phyloP scores from a whole-genome alignment of 2,329 filamentous ascomycete species.

The Penicillium brevicompactum region DNA sequence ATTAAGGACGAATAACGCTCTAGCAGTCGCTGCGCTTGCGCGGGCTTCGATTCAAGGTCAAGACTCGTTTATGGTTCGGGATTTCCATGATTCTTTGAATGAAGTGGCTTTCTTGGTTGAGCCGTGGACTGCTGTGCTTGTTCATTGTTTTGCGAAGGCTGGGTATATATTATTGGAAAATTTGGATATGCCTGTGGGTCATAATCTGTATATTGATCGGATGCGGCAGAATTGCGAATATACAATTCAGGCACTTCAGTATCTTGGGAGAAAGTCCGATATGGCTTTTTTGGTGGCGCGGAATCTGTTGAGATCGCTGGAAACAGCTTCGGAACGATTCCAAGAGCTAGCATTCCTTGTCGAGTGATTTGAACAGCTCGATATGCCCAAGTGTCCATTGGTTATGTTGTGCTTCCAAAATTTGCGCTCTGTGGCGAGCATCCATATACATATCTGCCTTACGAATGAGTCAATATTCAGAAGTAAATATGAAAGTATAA shows the following conservation, averaged over 20 bases:
- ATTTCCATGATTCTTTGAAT: constrained; percentile 57
- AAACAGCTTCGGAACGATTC: constrained; percentile 4
- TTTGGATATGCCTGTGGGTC: background rate
- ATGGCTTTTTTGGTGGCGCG: constrained; percentile 48
- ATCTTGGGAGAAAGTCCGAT: constrained; percentile 59
- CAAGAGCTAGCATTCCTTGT: no score
- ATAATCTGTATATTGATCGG: constrained; percentile 2
- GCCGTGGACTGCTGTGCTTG: constrained; percentile 61
- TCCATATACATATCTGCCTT: no score
- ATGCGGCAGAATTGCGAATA: constrained; percentile 41
- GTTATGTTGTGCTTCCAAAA: no score
- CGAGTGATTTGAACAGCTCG: background rate
- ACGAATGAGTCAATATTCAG: no score
- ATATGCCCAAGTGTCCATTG: background rate
- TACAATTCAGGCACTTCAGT: constrained; percentile 58
- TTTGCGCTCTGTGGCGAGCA: no score
- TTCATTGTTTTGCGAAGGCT: constrained; percentile 56
- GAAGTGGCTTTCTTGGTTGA: constrained; percentile 61
- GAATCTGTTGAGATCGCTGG: constrained; percentile 37
- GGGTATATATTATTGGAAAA: constrained; percentile 43
- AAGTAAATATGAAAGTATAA: no score
- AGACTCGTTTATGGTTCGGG: constrained; percentile 1
- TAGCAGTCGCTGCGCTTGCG: constrained; percentile 53
- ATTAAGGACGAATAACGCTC: constrained; percentile 49
- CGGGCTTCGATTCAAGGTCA: constrained; percentile 46